Conservation (phyloP, 148 eudicot genomes). For the Cornus suecica region DNA sequence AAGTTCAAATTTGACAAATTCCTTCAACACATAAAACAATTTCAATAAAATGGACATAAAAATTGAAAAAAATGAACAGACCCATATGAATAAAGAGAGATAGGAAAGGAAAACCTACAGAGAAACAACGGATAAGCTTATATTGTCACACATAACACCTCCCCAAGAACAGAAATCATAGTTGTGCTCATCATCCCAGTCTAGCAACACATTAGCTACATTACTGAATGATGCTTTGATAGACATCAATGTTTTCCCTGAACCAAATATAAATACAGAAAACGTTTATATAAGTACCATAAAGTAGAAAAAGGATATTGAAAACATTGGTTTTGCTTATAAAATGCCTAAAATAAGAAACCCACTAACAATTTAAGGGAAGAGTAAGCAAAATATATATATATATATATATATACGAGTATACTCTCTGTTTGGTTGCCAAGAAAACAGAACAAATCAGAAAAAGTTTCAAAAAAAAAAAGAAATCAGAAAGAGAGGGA, state of each 20-base stretch:
- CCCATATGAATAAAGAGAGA: not conserved
- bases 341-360: not conserved
- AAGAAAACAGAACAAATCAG: not conserved
- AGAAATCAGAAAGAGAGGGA: not conserved
- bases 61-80: not conserved
- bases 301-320: too few species aligned
- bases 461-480: not conserved
- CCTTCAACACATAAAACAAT: conserved; percentile 25
- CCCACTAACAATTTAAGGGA: not conserved
- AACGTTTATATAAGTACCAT: too few species aligned
- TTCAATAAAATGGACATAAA: not conserved
- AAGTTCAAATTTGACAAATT: conserved; percentile 59
- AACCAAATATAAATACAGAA: not conserved
- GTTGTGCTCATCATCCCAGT: conserved; percentile 58
- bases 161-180: conserved; percentile 64
- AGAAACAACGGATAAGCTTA: conserved; percentile 47
- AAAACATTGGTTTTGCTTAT: too few species aligned
- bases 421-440: not conserved
- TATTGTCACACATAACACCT: conserved; percentile 52
- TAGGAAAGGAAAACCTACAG: conserved; percentile 40
- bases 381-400: not conserved
- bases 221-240: conserved; percentile 58
- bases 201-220: conserved; percentile 51
- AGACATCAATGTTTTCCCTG: conserved; percentile 61
- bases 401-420: too few species aligned